phyloP scores from a whole-genome alignment of 1,139 yeast species.

The Hemisphaericaspora lyxosophila region DNA sequence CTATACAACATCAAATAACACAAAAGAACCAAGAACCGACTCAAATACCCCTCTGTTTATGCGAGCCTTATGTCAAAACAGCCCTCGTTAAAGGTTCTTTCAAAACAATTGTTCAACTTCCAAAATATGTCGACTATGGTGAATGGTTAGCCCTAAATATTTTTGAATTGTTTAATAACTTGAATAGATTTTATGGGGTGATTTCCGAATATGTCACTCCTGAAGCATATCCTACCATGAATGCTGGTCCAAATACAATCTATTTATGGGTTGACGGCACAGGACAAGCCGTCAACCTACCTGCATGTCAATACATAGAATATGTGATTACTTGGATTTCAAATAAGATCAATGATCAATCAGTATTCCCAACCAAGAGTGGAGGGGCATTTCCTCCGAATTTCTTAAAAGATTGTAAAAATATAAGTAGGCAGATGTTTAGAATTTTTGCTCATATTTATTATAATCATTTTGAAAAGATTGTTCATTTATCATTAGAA shows the following conservation, averaged over 20 bases:
- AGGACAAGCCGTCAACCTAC: slow-evolving; percentile 77
- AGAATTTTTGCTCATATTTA: slow-evolving; percentile 96
- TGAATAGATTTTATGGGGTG: slow-evolving; percentile 86
- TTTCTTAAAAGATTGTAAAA: slow-evolving; percentile 77
- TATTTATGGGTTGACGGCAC: slow-evolving; percentile 87
- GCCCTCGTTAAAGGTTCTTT: slow-evolving; percentile 97
- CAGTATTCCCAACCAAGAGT: slow-evolving; percentile 85
- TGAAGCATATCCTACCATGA: slow-evolving; percentile 89
- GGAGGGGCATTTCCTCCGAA: slow-evolving; percentile 94
- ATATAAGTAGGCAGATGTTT: slow-evolving; percentile 88
- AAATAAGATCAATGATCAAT: slow-evolving; percentile 82
- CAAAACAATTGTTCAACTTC: slow-evolving; percentile 91
- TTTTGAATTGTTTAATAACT: slow-evolving; percentile 82
- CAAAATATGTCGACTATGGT: slow-evolving; percentile 88
- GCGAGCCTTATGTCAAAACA: slow-evolving; percentile 92
- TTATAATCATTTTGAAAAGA: slow-evolving; percentile 89
- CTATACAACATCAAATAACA: slow-evolving; percentile 1
- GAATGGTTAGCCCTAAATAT: slow-evolving; percentile 96
- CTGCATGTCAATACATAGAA: slow-evolving; percentile 92
- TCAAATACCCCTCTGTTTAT: slow-evolving; percentile 63
- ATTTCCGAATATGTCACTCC: slow-evolving; percentile 87
- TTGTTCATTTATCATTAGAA: slow-evolving; percentile 84
- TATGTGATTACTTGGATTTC: slow-evolving; percentile 90
- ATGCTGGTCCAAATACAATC: slow-evolving; percentile 90
- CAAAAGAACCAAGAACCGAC: slow-evolving; percentile 8